Conservation (phyloP, 257 asterid species). For the Buddleja alternifolia region DNA sequence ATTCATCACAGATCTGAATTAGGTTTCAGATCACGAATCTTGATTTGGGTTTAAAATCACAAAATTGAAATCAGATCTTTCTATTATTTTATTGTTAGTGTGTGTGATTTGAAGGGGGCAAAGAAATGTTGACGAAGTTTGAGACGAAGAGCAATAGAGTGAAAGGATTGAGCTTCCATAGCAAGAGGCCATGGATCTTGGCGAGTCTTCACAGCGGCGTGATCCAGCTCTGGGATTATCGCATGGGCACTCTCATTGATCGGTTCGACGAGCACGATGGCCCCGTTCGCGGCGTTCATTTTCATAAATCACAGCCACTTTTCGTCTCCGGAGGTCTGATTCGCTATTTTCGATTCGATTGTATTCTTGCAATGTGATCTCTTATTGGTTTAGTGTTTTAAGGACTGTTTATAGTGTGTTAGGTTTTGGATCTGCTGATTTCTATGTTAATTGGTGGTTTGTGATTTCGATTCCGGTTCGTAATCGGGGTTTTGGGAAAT, state of each 20-base stretch:
- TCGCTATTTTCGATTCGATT: not conserved
- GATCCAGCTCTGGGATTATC: conserved; percentile 98
- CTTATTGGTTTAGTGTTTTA: conserved; percentile 12
- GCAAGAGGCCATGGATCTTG: conserved; percentile 98
- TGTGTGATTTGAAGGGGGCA: conserved; percentile 20
- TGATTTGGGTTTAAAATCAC: conserved; percentile 35
- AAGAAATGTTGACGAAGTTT: conserved; percentile 55
- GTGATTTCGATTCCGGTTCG: conserved; percentile 17
- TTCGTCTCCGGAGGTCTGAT: conserved; percentile 89
- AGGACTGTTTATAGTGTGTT: conserved; percentile 4
- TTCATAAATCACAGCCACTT: conserved; percentile 88
- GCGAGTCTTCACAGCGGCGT: conserved; percentile 99
- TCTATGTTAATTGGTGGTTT: not conserved
- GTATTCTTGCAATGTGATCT: conserved; percentile 30
- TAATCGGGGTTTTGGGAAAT: conserved; percentile 12
- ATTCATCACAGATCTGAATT: conserved; percentile 32
- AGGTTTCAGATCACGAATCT: conserved; percentile 19
- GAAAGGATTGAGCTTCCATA: conserved; percentile 92
- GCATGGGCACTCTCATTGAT: conserved; percentile 98
- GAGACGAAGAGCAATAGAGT: conserved; percentile 99
- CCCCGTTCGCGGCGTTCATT: conserved; percentile 91
- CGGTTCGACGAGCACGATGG: conserved; percentile 93
- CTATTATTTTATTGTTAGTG: not conserved
- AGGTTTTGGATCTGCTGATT: conserved; percentile 36
- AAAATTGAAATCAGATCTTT: conserved; percentile 31